These are phyloP conservation scores for Fusarium illudens DNA, from an alignment of 2,329 filamentous ascomycete genomes.

Conservation along the genomic window DNA sequence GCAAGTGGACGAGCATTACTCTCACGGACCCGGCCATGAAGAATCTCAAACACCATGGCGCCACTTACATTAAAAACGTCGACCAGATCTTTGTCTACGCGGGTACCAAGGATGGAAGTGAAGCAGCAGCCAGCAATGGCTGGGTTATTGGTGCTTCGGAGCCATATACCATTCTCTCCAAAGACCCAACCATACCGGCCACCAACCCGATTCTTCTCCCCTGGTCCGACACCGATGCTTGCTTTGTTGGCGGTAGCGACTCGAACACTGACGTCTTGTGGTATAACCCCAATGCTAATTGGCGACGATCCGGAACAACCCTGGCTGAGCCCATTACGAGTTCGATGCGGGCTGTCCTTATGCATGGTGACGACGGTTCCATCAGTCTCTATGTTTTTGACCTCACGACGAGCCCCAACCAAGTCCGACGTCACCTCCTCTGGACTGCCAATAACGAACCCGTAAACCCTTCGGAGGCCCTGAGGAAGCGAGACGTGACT, in stretches of 20 bases:
- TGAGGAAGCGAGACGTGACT: slow-evolving; percentile 58
- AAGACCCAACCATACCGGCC: slow-evolving; percentile 66
- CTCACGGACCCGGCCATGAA: slow-evolving; percentile 63
- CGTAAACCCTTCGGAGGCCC: slow-evolving; percentile 56
- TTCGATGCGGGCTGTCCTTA: slow-evolving; percentile 67
- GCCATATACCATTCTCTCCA: slow-evolving; percentile 71
- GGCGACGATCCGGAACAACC: slow-evolving; percentile 72
- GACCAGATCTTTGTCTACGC: slow-evolving; percentile 83
- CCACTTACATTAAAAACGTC: slow-evolving; percentile 74
- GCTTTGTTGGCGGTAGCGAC: slow-evolving; percentile 75
- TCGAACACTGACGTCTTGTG: slow-evolving; percentile 74
- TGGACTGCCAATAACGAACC: slow-evolving; percentile 66
- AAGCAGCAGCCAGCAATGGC: slow-evolving; percentile 72
- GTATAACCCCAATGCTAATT: slow-evolving; percentile 70
- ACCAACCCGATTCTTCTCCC: slow-evolving; percentile 75
- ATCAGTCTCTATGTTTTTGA: slow-evolving; percentile 84
- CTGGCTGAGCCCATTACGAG: slow-evolving; percentile 66
- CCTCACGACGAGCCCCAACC: slow-evolving; percentile 76
- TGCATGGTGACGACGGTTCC: slow-evolving; percentile 78
- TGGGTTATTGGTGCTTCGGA: slow-evolving; percentile 74
- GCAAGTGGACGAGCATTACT: slow-evolving; percentile 60
- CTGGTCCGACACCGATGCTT: slow-evolving; percentile 75
- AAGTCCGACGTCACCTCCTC: slow-evolving; percentile 74
- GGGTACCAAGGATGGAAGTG: slow-evolving; percentile 70
- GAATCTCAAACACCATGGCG: slow-evolving; percentile 78